Conservation (phyloP, 2,329 filamentous ascomycete genomes). For the Ceratocystis lukuohia region DNA sequence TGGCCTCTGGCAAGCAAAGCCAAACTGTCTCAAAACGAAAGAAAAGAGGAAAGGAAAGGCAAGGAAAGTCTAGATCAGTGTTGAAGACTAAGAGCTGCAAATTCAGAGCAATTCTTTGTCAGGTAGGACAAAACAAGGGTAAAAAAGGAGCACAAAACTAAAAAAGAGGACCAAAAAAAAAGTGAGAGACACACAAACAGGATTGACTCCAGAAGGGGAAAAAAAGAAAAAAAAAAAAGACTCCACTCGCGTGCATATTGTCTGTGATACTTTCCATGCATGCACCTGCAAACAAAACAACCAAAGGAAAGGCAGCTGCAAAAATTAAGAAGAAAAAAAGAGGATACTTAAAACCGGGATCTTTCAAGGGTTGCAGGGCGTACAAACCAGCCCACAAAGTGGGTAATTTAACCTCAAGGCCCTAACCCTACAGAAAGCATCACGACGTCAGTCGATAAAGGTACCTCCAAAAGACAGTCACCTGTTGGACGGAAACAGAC, state of each 20-base stretch:
- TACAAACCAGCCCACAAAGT: not conserved
- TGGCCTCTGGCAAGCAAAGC: not conserved
- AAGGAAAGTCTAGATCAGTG: no score
- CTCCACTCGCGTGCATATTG: not conserved
- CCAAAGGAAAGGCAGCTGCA: not conserved
- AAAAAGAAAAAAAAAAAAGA: not conserved
- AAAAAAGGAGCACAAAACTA: not conserved
- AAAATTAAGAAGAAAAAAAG: not conserved
- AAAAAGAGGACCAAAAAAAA: not conserved
- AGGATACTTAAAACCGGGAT: not conserved
- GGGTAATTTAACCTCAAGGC: not conserved
- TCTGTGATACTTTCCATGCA: conserved; percentile 1
- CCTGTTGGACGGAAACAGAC: not conserved
- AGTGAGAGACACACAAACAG: no score
- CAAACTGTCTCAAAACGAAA: not conserved
- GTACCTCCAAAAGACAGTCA: not conserved
- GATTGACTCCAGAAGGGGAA: not conserved
- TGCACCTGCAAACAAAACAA: not conserved
- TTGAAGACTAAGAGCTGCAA: not conserved
- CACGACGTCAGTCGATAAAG: not conserved
- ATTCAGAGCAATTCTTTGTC: not conserved
- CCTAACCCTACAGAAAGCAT: conserved; percentile 2
- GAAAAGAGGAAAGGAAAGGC: not conserved
- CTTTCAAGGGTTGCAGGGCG: not conserved
- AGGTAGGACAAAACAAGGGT: conserved; percentile 3